These are phyloP conservation scores for Scedosporium minutisporum DNA, from an alignment of 2,329 filamentous ascomycete species.

Conservation along the genomic window DNA sequence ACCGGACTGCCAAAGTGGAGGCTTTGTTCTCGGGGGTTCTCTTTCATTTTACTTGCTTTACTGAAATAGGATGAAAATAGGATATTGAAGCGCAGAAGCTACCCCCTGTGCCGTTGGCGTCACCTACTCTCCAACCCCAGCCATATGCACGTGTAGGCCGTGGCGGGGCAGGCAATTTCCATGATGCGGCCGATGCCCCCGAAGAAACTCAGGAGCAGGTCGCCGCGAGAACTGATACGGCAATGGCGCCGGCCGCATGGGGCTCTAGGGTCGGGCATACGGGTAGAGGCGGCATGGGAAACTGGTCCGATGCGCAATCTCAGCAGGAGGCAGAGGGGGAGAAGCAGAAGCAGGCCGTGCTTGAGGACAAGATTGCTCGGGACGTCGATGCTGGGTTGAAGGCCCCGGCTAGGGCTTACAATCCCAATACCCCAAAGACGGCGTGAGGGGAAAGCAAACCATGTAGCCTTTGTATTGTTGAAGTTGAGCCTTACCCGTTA, in stretches of 20 bases:
- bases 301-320: conserved; percentile 25
- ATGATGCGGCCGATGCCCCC: conserved; percentile 25
- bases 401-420: conserved; percentile 27
- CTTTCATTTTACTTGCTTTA: conserved; percentile 10
- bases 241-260: conserved; percentile 21
- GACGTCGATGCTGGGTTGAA: conserved; percentile 32
- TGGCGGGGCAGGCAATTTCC: conserved; percentile 54
- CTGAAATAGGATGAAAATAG: neutral
- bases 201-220: conserved; percentile 20
- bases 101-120: conserved; percentile 17
- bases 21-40: no score
- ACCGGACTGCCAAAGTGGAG: conserved; percentile 27
- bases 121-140: conserved; percentile 15
- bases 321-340: conserved; percentile 7
- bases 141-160: conserved; percentile 39
- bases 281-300: conserved; percentile 45
- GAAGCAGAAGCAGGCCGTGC: conserved; percentile 20
- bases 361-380: conserved; percentile 26
- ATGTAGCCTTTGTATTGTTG: neutral
- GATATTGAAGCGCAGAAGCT: neutral
- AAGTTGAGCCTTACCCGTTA: neutral
- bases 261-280: conserved; percentile 12
- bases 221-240: conserved; percentile 22
- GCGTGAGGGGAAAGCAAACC: neutral
- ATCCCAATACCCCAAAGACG: neutral